A percentile compares a stretch with the other conserved stretches of the same genome.
These are phyloP conservation scores for Oehlia diaphana DNA, from an alignment of 192 early-diverging fungal species.

Conservation along the genomic window DNA sequence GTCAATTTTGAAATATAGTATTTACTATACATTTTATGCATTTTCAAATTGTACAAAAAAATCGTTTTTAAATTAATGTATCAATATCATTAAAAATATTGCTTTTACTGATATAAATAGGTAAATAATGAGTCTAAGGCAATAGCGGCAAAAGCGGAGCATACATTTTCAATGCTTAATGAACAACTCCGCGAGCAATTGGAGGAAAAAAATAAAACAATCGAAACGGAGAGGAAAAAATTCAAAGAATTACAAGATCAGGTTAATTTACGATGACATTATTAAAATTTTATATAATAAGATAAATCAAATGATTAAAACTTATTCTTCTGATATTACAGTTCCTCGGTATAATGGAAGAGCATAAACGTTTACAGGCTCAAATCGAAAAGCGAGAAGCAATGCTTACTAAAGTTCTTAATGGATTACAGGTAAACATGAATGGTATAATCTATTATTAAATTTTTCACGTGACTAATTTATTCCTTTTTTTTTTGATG, in stretches of 20 bases:
- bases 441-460: neutral
- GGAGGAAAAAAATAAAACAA: slow-evolving; percentile 36
- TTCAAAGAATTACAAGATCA: slow-evolving; percentile 26
- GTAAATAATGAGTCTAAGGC: slow-evolving; percentile 3
- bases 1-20: neutral
- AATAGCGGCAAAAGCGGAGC: slow-evolving; percentile 29
- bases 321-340: neutral
- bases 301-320: neutral
- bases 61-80: neutral
- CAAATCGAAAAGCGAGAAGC: slow-evolving; percentile 20
- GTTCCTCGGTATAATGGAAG: slow-evolving; percentile 16
- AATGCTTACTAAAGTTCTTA: slow-evolving; percentile 18
- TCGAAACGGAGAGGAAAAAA: slow-evolving; percentile 37
- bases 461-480: neutral
- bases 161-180: slow-evolving; percentile 38
- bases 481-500: neutral
- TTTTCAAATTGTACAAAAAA: too few species aligned
- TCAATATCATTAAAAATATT: neutral
- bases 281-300: neutral
- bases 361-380: slow-evolving; percentile 21
- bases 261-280: neutral
- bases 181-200: slow-evolving; percentile 39
- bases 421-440: neutral
- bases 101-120: neutral
- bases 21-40: too few species aligned